Conservation (phyloP, 1,284 basidiomycete species). For the Heliocybe sulcata region DNA sequence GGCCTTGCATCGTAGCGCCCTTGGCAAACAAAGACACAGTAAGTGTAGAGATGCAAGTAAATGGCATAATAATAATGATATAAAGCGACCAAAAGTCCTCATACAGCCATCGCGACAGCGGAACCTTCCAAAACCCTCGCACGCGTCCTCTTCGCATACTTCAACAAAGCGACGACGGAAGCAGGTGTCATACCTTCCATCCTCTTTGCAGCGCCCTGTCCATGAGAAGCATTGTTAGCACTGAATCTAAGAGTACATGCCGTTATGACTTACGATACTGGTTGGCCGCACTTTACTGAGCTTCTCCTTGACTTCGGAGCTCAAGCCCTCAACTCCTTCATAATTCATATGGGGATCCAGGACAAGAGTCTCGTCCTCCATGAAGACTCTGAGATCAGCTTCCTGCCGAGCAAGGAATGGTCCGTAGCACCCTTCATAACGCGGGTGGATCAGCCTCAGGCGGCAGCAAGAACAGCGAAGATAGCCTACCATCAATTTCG, state of each 20-base stretch:
- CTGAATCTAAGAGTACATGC: no score
- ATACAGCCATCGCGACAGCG: neutral
- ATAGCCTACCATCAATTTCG: conserved; percentile 57
- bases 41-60: neutral
- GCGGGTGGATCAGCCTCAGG: neutral
- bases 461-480: neutral
- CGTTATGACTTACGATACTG: conserved; percentile 69
- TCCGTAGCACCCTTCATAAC: conserved; percentile 44
- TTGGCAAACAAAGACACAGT: neutral
- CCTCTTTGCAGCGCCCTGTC: conserved; percentile 76
- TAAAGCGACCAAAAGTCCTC: neutral
- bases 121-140: neutral
- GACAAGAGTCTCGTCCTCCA: conserved; percentile 66
- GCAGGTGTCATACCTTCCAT: conserved; percentile 87
- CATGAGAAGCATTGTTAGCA: no score
- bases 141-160: conserved; percentile 45
- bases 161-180: conserved; percentile 55
- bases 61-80: neutral
- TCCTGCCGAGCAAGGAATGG: conserved; percentile 62
- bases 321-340: conserved; percentile 55
- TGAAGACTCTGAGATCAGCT: conserved; percentile 71
- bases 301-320: conserved; percentile 69
- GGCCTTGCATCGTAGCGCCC: no score
- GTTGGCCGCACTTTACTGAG: conserved; percentile 54
- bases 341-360: conserved; percentile 74